Conservation (phyloP, 495 filamentous ascomycete genomes). For the Margaritispora aquatica region DNA sequence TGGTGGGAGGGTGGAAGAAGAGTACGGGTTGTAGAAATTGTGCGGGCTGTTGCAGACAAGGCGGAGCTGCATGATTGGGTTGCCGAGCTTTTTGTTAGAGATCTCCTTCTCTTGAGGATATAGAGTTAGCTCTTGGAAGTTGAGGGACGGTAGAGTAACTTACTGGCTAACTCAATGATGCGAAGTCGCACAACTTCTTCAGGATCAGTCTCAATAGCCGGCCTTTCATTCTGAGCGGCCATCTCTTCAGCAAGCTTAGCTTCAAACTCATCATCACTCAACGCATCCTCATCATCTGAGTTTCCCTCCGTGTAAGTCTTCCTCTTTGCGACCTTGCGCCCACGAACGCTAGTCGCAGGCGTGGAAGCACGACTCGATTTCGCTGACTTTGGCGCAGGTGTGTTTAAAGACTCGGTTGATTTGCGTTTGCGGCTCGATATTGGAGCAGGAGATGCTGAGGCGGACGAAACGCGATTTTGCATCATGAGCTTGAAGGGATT, state of each 20-base stretch:
- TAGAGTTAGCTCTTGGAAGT: too few relatives aligned
- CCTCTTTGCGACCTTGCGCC: slow-evolving; percentile 33
- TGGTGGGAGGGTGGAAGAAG: slow-evolving; percentile 41
- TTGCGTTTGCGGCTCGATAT: slow-evolving; percentile 39
- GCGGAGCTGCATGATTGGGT: slow-evolving; percentile 88
- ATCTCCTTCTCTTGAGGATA: slow-evolving; percentile 84
- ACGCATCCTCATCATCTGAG: slow-evolving; percentile 57
- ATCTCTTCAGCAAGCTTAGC: slow-evolving; percentile 56
- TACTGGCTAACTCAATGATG: slow-evolving; percentile 69
- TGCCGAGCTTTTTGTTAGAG: slow-evolving; percentile 87
- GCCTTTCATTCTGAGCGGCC: slow-evolving; percentile 41
- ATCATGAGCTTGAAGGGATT: slow-evolving; percentile 26
- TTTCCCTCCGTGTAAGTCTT: slow-evolving; percentile 44
- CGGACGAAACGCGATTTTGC: slow-evolving; percentile 17
- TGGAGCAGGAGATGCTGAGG: slow-evolving; percentile 18
- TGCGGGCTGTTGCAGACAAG: slow-evolving; percentile 90
- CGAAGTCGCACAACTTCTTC: slow-evolving; percentile 63
- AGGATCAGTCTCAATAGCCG: slow-evolving; percentile 31
- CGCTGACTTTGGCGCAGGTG: slow-evolving; percentile 51
- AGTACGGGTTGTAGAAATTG: slow-evolving; percentile 95
- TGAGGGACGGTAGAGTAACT: slow-evolving; percentile 29
- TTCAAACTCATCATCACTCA: slow-evolving; percentile 72
- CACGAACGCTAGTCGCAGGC: slow-evolving; percentile 47
- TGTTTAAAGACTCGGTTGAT: slow-evolving; percentile 26
- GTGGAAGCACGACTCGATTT: slow-evolving; percentile 69